Conservation (phyloP, 1,284 basidiomycete genomes). For the Coriolopsis trogii region DNA sequence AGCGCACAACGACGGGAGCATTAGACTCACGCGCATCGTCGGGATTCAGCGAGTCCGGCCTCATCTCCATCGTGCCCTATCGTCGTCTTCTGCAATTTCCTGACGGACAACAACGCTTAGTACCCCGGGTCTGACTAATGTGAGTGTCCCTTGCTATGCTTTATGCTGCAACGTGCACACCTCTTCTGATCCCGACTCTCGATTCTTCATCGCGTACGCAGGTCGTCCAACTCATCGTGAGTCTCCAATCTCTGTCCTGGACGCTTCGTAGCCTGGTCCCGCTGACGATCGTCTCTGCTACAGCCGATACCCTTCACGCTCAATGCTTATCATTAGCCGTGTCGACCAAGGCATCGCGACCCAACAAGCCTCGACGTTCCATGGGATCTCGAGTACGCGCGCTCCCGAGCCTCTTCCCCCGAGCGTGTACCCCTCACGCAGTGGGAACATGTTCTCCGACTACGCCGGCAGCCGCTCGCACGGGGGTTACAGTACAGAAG, state of each 20-base stretch:
- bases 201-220: not conserved
- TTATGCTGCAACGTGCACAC: too few species aligned
- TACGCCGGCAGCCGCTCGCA: too few species aligned
- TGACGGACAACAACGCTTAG: constrained; percentile 4
- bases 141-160: too few species aligned
- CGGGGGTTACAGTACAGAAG: too few species aligned
- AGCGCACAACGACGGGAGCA: not conserved
- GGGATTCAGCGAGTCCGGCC: constrained; percentile 11
- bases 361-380: too few species aligned
- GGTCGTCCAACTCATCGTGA: constrained; percentile 5
- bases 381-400: too few species aligned
- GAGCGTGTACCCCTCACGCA: too few species aligned
- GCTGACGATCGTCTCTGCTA: too few species aligned
- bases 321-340: not conserved
- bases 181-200: too few species aligned
- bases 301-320: constrained; percentile 2
- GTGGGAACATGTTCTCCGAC: too few species aligned
- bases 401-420: too few species aligned
- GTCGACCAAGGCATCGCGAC: not conserved
- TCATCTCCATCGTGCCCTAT: constrained; percentile 4
- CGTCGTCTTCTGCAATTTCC: not conserved
- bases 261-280: too few species aligned
- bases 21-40: not conserved
- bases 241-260: not conserved
- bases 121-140: constrained; percentile 3